A percentile compares a stretch with the other conserved stretches of the same genome.
Conservation (phyloP, 2,329 filamentous ascomycete species). For the Pyricularia grisea region DNA sequence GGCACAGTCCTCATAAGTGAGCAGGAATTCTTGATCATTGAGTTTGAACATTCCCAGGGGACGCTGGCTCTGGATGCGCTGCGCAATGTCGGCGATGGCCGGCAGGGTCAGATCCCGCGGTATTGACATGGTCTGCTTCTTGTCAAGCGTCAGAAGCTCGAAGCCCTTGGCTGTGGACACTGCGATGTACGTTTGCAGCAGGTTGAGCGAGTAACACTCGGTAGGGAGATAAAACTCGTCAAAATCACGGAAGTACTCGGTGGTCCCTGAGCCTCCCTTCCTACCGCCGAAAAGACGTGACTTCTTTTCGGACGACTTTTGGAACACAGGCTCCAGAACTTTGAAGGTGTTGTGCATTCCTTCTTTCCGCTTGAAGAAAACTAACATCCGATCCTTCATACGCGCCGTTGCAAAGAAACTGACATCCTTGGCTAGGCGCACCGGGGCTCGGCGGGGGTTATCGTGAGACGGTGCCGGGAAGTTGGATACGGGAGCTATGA, state of each 20-base stretch:
- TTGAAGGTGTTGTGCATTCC: constrained; percentile 90
- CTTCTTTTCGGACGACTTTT: constrained; percentile 82
- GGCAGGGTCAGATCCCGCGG: constrained; percentile 68
- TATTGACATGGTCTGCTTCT: constrained; percentile 91
- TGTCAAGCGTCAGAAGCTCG: constrained; percentile 92
- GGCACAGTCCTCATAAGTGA: constrained; percentile 91
- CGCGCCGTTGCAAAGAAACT: constrained; percentile 92
- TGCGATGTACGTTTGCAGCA: constrained; percentile 91
- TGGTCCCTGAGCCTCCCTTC: constrained; percentile 55
- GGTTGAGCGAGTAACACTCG: constrained; percentile 89
- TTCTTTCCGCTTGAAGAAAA: constrained; percentile 97
- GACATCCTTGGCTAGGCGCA: constrained; percentile 86
- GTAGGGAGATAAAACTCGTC: constrained; percentile 98
- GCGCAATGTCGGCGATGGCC: constrained; percentile 75
- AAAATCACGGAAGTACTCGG: constrained; percentile 95
- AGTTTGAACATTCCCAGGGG: constrained; percentile 96
- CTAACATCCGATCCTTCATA: constrained; percentile 92
- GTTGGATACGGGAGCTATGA: constrained; percentile 57
- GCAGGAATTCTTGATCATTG: constrained; percentile 82
- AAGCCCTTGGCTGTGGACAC: constrained; percentile 88
- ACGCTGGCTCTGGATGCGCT: constrained; percentile 70
- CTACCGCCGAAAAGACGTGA: constrained; percentile 56
- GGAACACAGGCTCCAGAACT: constrained; percentile 89
- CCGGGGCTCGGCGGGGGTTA: constrained; percentile 74
- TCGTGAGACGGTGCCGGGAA: constrained; percentile 57